Evolutionary conservation across 805 yeast genomes (phyloP), one percentile per base, ranked within the genome.

Genomic region (Huiozyma naganishii): DNA sequence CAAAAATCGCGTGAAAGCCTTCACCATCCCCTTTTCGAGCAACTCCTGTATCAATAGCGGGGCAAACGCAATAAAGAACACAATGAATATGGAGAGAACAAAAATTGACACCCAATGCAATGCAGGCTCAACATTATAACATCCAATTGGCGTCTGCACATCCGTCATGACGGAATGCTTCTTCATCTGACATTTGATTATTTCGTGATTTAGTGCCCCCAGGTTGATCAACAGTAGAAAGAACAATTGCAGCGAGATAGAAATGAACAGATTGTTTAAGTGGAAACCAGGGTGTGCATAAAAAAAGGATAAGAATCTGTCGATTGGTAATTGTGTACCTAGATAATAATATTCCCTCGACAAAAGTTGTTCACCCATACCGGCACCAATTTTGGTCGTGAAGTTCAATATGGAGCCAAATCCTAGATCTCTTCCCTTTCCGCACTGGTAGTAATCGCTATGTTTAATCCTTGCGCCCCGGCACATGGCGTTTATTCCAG

Each of bases 261-360:
- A 80, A 48, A 90, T 90, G 55, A 89, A 85, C 52, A 89, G 69
- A 59, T 90, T 90, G 61, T 90, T 90, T 53, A 90, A 69, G 63
- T 90, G 97, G 68, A 90, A 90, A 6, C 97, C 97, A 8, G 96
- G 90, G 62, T 90, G 97, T 0, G 97, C 97, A 65, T 90, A 90
- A 63, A 85, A 90, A 64, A 90, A 90, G 0, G 97, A 86, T 42
- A 90, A 65, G 66, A 90, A 89, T 40, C 96, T 66, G 60, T 90
- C 97, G 37, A 89, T 71, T 2, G 96, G 95, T 43, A 90, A 68
- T 53, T 80, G 86, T 2, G 95, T 86, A 1, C 97, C 97, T 47
- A 90, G 63, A 62, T 85, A 87, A 61, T 81, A 90, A 64, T 89
- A 87, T 57, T 90, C 97, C 55, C 97, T 73, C 6, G 95, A 86